Evolutionary conservation across 371 early-diverging fungal species (phyloP), one percentile per base, ranked within the genome.

Genomic region (Mortierella sp.): DNA sequence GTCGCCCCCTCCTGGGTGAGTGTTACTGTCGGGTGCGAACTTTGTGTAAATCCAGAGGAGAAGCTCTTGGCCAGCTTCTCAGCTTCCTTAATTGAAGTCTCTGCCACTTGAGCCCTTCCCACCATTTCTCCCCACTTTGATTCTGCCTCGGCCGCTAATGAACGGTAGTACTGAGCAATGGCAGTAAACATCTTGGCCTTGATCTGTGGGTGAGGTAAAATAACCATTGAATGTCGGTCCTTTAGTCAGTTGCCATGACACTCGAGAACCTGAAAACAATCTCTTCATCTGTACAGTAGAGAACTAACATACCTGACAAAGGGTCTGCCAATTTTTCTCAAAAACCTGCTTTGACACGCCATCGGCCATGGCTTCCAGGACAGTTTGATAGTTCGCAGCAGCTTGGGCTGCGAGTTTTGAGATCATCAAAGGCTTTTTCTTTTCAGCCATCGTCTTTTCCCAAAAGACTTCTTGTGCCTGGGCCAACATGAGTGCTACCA

Each of bases 381-480:
- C 82, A 43, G 81, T 88, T 14, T 87, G 84, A 80, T 98, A 98
- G 56, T 85, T 83, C 85, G 90, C 91, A 0, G 94, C 89, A 12
- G 91, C 90, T 72, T 97, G 96, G 48, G 93, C 92, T 0, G 96
- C 95, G n/a, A 97, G 84, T 72, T 97, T 97, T 23, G 96, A 92
- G 44, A 95, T 87, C 28, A 97, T 82, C 2, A 88, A 85, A 23
- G 91, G 92, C 75, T 91, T 93, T 75, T 96, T 96, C 84, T 93
- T 94, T 73, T 96, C 96, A 2, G 90, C 80, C 14, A 94, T 70
- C 25, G 94, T 90, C 76, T 94, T 96, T 76, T 95, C 96, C 55
- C 96, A 68, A 64, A 96, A 93, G 68, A 94, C 92, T 82, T 98
- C 99, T 67, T 98, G 99, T 0, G 98, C 97, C 82, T 98, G 97